Percentiles rank a stretch among this genome's conserved stretches.
Conservation (phyloP, 768 basidiomycete genomes). For the Basidioascus undulatus region DNA sequence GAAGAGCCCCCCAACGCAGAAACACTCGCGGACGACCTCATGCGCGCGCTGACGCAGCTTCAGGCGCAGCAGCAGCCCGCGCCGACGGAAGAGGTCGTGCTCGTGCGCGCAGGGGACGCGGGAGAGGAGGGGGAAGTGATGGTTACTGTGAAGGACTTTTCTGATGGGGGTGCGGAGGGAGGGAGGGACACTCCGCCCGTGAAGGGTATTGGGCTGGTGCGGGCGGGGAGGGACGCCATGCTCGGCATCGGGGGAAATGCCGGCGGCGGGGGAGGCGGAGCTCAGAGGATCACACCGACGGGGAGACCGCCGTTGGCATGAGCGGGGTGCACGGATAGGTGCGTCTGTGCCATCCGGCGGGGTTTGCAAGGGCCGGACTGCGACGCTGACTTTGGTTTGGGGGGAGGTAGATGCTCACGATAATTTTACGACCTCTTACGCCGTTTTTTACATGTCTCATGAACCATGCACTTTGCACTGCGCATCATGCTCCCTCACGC, state of each 20-base stretch:
- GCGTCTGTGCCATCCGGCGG: no score
- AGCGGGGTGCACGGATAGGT: no score
- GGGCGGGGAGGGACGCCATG: not conserved
- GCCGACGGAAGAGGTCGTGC: conserved; percentile 4
- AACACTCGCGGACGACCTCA: conserved; percentile 71
- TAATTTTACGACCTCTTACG: no score
- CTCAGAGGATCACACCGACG: conserved; percentile 9
- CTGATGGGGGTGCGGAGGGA: not conserved
- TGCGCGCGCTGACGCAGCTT: conserved; percentile 46
- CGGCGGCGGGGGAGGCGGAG: not conserved
- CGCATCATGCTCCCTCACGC: no score
- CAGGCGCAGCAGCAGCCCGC: conserved; percentile 20
- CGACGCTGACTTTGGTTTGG: no score
- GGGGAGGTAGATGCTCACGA: no score
- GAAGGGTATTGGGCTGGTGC: no score
- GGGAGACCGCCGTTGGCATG: conserved; percentile 9
- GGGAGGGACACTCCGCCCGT: not conserved
- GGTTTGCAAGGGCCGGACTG: no score
- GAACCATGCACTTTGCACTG: no score
- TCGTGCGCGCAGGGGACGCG: conserved; percentile 5
- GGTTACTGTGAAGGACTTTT: conserved; percentile 7
- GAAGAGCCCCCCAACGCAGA: conserved; percentile 73
- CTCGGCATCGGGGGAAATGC: not conserved
- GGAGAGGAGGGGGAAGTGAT: conserved; percentile 8
- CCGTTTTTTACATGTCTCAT: no score